Evolutionary conservation across 2,329 filamentous ascomycete species (phyloP).

Genomic region (Aspergillus candidus): DNA sequence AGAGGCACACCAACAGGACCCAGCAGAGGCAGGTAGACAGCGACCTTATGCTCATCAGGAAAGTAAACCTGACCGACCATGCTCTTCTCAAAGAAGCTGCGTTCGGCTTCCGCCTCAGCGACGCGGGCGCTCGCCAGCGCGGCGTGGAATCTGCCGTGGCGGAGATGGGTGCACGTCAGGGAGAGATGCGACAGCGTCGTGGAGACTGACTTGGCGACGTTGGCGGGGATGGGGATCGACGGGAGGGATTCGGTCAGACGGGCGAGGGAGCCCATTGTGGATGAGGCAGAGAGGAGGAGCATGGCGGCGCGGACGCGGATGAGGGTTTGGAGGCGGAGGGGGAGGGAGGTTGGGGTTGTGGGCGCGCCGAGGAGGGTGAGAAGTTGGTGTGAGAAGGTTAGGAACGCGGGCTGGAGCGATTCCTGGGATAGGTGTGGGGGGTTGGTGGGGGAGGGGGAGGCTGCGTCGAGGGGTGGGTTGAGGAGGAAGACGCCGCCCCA

Average conservation of each 20-base stretch:
- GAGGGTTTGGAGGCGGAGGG: slow-evolving; percentile 76
- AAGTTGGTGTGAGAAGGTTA: slow-evolving; percentile 86
- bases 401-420: slow-evolving; percentile 69
- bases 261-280: slow-evolving; percentile 86
- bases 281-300: slow-evolving; percentile 80
- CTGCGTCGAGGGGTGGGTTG: slow-evolving; percentile 42
- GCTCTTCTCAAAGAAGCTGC: slow-evolving; percentile 95
- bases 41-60: slow-evolving; percentile 95
- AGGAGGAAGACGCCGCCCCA: slow-evolving; percentile 79
- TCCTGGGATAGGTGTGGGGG: slow-evolving; percentile 54
- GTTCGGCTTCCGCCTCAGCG: slow-evolving; percentile 83
- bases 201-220: slow-evolving; percentile 78
- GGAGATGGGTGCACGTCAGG: slow-evolving; percentile 66
- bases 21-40: slow-evolving; percentile 85
- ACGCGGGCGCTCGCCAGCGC: slow-evolving; percentile 75
- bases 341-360: slow-evolving; percentile 68
- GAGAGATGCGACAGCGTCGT: slow-evolving; percentile 73
- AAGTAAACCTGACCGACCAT: slow-evolving; percentile 99
- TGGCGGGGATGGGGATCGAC: slow-evolving; percentile 83
- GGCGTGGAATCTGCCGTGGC: slow-evolving; percentile 52
- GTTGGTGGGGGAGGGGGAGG: slow-evolving; percentile 34
- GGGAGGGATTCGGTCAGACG: slow-evolving; percentile 76
- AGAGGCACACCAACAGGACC: slow-evolving; percentile 88
- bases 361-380: slow-evolving; percentile 82
- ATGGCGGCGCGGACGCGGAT: slow-evolving; percentile 80